phyloP scores from a whole-genome alignment of 106 monocot genomes.

The Ottelia alismoides region DNA sequence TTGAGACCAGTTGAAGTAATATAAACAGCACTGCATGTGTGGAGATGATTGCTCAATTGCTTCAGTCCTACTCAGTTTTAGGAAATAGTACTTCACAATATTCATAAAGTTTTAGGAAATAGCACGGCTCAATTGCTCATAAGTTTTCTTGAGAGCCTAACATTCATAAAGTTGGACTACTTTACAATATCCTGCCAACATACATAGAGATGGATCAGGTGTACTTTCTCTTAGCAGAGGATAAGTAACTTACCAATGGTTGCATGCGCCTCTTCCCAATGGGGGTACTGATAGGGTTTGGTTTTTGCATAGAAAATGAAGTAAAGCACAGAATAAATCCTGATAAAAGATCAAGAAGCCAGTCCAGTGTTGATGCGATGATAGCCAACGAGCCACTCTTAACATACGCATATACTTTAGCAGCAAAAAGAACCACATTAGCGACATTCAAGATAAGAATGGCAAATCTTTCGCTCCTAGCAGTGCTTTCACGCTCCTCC shows the following conservation, averaged over 20 bases:
- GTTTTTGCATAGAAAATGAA: slow-evolving; percentile 60
- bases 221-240: too few relatives aligned
- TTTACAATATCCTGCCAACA: too few relatives aligned
- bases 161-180: too few relatives aligned
- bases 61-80: too few relatives aligned
- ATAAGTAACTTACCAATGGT: slow-evolving; percentile 67
- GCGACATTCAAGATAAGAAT: slow-evolving; percentile 59
- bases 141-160: too few relatives aligned
- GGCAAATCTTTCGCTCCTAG: slow-evolving; percentile 55
- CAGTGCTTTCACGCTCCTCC: slow-evolving; percentile 49
- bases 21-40: too few relatives aligned
- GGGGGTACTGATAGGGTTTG: slow-evolving; percentile 61
- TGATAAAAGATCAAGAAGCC: slow-evolving; percentile 76
- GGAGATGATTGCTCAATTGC: too few relatives aligned
- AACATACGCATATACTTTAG: slow-evolving; percentile 58
- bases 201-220: too few relatives aligned
- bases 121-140: too few relatives aligned
- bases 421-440: slow-evolving; percentile 54
- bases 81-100: too few relatives aligned
- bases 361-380: slow-evolving; percentile 90
- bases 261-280: slow-evolving; percentile 95
- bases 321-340: slow-evolving; percentile 88
- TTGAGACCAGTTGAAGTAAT: too few relatives aligned
- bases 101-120: too few relatives aligned
- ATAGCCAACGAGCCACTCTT: slow-evolving; percentile 68